Conservation (phyloP, 805 yeast genomes). For the Priceomyces melissophilus region DNA sequence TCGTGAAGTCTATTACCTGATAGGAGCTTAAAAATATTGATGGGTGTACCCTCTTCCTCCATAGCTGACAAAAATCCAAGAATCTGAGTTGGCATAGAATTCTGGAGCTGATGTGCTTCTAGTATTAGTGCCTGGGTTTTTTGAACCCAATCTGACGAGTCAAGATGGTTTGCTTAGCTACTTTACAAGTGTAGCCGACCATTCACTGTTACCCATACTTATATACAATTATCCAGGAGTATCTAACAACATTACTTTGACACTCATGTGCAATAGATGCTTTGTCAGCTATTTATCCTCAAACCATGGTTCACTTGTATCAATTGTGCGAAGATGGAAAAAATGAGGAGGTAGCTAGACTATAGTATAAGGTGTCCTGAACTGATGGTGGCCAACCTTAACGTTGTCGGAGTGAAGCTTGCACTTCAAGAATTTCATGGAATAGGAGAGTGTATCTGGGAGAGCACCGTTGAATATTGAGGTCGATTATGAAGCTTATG, state of each 20-base stretch:
- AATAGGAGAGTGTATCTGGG: conserved; percentile 24
- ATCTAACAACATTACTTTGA: conserved; percentile 27
- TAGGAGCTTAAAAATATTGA: conserved; percentile 25
- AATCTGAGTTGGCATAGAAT: conserved; percentile 18
- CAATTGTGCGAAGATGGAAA: conserved; percentile 14
- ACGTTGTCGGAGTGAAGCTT: conserved; percentile 27
- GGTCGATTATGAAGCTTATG: conserved; percentile 8
- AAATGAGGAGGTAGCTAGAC: conserved; percentile 15
- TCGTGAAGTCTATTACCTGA: conserved; percentile 31
- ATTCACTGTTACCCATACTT: conserved; percentile 30
- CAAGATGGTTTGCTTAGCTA: conserved; percentile 31
- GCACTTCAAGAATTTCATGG: conserved; percentile 18
- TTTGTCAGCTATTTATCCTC: conserved; percentile 21
- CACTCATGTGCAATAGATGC: conserved; percentile 23
- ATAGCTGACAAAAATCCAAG: conserved; percentile 24
- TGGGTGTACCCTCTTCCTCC: conserved; percentile 29
- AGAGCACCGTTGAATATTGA: conserved; percentile 27
- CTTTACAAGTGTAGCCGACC: conserved; percentile 26
- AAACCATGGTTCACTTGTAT: conserved; percentile 16
- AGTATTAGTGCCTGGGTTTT: conserved; percentile 33
- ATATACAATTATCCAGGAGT: conserved; percentile 38
- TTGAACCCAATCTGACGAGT: conserved; percentile 27
- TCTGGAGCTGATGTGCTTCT: conserved; percentile 35
- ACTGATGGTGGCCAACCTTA: conserved; percentile 24
- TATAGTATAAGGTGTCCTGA: conserved; percentile 21